Evolutionary conservation across 1,284 basidiomycete species (phyloP), one percentile per base, ranked within the genome.

Genomic region (Agaricales sp.): DNA sequence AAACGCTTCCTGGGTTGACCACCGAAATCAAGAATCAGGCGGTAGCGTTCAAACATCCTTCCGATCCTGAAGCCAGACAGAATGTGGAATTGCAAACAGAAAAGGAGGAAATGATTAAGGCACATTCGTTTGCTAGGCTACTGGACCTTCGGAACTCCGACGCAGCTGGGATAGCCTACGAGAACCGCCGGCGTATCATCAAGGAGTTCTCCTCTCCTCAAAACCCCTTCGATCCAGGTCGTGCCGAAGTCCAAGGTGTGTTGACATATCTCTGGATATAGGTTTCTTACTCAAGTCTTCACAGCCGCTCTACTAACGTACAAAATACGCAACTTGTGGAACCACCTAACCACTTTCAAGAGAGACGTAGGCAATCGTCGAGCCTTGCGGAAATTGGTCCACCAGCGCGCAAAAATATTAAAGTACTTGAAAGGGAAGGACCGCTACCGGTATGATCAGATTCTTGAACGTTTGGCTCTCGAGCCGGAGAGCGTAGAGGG

Each of bases 141-240:
- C 67, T 92, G 45, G 93, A 96, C 65, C 67, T 98, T 58, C 71
- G 85, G 52, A 96, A 97, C 60, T 86, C 94, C 19, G 87, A 85
- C 59, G 88, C 89, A 35, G 73, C 69, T 45, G 91, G 89, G 16
- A 84, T 97, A 54, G 80, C 89, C 53, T 87, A 78, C 55, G 89
- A 93, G 67, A 97, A 97, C 65, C 75, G 85, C 52, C 73, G 80
- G 58, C 73, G 92, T 54, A 87, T 95, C 56, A 74, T 96, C 43
- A 66, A 69, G 11, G 82, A 78, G 49, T 97, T 98, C 70, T 93
- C 88, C 20, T 69, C 71, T 3, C 70, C 76, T 0, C 70, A 74
- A 53, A 80, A 81, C 50, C 77, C 78, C n/a, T 74, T 74, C 49
- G 87, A 95, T 62, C 77, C 91, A 1, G 94, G 92, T 30, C 74